Evolutionary conservation across 208 protist species (phyloP).

Genomic region (Leptomonas pyrrhocoris): DNA sequence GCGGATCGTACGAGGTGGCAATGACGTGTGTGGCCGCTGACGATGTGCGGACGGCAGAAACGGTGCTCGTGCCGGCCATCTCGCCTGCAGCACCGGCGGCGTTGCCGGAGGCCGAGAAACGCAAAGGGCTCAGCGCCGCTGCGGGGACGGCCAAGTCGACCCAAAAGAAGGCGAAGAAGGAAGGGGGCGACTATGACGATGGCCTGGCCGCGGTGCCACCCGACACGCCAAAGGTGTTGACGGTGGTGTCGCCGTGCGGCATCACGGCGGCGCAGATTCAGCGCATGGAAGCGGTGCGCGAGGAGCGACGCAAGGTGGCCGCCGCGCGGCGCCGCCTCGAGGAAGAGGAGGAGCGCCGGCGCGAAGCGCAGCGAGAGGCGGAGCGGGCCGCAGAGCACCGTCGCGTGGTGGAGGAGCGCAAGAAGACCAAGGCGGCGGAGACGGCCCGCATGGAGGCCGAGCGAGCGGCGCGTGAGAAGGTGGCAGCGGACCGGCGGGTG

Average conservation of each 20-base stretch:
- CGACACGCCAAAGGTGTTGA: constrained; percentile 21
- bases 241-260: constrained; percentile 40
- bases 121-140: background rate
- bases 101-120: background rate
- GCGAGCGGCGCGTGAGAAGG: constrained; percentile 30
- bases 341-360: constrained; percentile 51
- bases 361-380: constrained; percentile 56
- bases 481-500: constrained; percentile 45
- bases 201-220: constrained; percentile 8
- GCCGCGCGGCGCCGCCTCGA: constrained; percentile 50
- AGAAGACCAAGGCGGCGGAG: constrained; percentile 40
- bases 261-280: constrained; percentile 50
- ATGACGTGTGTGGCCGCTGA: constrained; percentile 15
- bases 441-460: constrained; percentile 37
- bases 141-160: background rate
- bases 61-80: constrained; percentile 23
- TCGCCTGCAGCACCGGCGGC: background rate
- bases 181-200: background rate
- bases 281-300: constrained; percentile 49
- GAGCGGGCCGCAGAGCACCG: constrained; percentile 58
- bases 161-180: background rate
- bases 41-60: constrained; percentile 21
- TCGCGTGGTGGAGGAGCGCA: constrained; percentile 61
- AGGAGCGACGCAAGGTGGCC: constrained; percentile 50
- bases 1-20: constrained; percentile 32